Evolutionary conservation across 2,329 filamentous ascomycete species (phyloP).

Genomic region (Ilyonectria destructans): DNA sequence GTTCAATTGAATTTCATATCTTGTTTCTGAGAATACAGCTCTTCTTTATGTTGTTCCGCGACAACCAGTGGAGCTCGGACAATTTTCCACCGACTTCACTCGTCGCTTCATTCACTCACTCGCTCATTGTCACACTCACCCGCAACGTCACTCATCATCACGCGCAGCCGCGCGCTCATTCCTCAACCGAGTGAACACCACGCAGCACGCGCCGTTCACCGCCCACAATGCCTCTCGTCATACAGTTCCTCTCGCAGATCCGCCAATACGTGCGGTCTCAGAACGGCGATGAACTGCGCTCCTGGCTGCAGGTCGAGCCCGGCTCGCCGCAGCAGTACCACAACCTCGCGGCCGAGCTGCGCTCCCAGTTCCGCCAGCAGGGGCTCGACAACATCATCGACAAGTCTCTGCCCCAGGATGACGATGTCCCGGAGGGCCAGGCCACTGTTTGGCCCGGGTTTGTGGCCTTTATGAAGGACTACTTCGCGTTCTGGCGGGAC

Average conservation of each 20-base stretch:
- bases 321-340: constrained; percentile 78
- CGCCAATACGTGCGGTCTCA: constrained; percentile 70
- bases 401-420: constrained; percentile 75
- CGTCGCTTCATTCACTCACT: constrained; percentile 25
- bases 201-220: constrained; percentile 22
- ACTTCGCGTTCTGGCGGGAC: constrained; percentile 86
- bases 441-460: constrained; percentile 84
- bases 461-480: constrained; percentile 84
- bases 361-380: constrained; percentile 66
- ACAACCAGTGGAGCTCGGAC: constrained; percentile 41
- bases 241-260: constrained; percentile 79
- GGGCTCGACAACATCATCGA: constrained; percentile 77
- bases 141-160: constrained; percentile 11
- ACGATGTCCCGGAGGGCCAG: constrained; percentile 75
- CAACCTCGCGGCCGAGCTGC: constrained; percentile 78
- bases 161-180: constrained; percentile 5
- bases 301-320: constrained; percentile 84
- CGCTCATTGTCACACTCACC: constrained; percentile 7
- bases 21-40: too few relatives aligned
- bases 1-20: neutral
- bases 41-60: neutral
- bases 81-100: constrained; percentile 28
- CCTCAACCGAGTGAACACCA: neutral
- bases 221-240: constrained; percentile 72
- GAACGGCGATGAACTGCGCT: constrained; percentile 77